Evolutionary conservation across 2,329 filamentous ascomycete species (phyloP), one percentile per base, ranked within the genome.

Genomic region (Curvularia sp.): DNA sequence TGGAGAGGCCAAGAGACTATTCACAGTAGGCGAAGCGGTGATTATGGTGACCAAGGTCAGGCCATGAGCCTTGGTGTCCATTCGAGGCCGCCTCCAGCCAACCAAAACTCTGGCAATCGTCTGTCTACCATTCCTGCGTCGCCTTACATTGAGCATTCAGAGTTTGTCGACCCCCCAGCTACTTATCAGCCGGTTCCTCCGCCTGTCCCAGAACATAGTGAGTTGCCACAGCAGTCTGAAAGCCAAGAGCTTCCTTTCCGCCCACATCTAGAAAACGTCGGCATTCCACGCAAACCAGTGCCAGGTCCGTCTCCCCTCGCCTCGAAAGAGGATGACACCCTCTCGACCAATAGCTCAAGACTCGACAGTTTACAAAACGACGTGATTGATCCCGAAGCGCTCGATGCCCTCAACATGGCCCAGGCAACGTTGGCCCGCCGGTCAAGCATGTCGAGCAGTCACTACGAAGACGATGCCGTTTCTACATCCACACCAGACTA

Each of bases 401-500:
- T 82, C 66, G 80, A 78, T 60, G 66, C 71, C 65, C 74, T 80
- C 46, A 75, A 74, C 30, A 55, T 68, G 41, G 59, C 64, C 43
- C 60, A 73, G 26, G 33, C 67, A n/a, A 53, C 62, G 7, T 51
- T 75, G 54, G 49, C 69, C 56, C 72, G 71, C 63, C 71, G 68
- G 63, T 70, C 64, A 64, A 80, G 77, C 61, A 64, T 60, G 49
- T 73, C 75, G 47, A 84, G 81, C 64, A 85, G 81, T 42, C 83
- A 86, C 58, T 89, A 90, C 58, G 88, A 91, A 60, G 82, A 84
- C 33, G 83, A 82, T 33, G 89, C 88, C 7, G 85, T 85, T 39
- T 82, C 83, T n/a, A 88, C 88, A 22, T 82, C 83, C 12, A 89
- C 89, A 26, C 90, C 91, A 0, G 90, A 94, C 73, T 94, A 94